Evolutionary conservation across 805 yeast species (phyloP).

Genomic region (Saturnispora besseyi): DNA sequence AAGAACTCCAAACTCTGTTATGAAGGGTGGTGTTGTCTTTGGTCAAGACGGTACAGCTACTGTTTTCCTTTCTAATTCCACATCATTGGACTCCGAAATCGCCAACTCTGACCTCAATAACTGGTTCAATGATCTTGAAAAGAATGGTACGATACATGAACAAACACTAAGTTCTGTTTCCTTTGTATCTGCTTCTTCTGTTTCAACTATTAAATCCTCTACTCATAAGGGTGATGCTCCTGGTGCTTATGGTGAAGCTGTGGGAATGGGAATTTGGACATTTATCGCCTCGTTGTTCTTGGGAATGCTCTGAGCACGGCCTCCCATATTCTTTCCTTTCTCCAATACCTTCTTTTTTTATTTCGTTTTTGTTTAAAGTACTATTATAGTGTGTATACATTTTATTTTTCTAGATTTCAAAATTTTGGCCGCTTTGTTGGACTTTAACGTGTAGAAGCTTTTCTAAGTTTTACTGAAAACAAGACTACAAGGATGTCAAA

Average conservation of each 20-base stretch:
- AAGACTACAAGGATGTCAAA: conserved; percentile 30
- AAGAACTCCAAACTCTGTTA: conserved; percentile 41
- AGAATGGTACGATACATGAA: conserved; percentile 14
- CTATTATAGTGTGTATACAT: no score
- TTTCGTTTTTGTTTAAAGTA: neutral
- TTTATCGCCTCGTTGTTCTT: neutral
- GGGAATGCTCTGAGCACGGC: neutral
- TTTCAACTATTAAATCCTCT: neutral
- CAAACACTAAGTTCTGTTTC: conserved; percentile 17
- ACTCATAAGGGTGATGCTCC: neutral
- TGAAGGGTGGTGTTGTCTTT: conserved; percentile 68
- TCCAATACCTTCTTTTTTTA: neutral
- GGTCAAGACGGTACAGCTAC: conserved; percentile 51
- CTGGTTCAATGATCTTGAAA: conserved; percentile 34
- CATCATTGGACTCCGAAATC: conserved; percentile 40
- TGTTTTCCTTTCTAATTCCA: conserved; percentile 50
- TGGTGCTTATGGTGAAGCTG: neutral
- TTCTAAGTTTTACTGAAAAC: no score
- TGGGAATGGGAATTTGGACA: neutral
- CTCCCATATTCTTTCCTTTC: neutral
- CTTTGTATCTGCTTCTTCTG: conserved; percentile 4
- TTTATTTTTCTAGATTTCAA: no score
- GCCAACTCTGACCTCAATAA: conserved; percentile 33
- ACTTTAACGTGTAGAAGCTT: no score
- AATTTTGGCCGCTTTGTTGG: no score